Evolutionary conservation across 768 basidiomycete species (phyloP), one percentile per base, ranked within the genome.

Genomic region (Lentinus tigrinus): DNA sequence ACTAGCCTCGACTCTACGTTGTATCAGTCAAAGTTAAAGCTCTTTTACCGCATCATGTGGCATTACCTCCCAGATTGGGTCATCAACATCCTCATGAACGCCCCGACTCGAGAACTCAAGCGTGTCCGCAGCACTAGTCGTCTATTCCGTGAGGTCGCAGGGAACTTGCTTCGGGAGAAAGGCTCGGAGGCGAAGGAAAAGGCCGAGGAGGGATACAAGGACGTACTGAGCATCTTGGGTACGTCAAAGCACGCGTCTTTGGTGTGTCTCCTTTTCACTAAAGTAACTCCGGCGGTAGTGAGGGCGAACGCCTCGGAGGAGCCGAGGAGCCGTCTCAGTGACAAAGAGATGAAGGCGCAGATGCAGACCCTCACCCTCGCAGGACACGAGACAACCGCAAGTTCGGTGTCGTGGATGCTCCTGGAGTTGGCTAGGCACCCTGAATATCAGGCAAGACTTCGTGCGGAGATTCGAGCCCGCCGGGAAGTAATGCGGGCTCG

Each of bases 141-240:
- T 6, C 49, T 54, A 50, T 49, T 62, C 48, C 21, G 31, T 16
- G 36, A 47, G 9, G 52, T 53, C 19, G 57, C 57, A 2, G 17
- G 14, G 9, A 21, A n/a, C 0, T 28, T 62, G 8, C 21, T 60
- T 10, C 14, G 23, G n/a, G 42, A 56, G 58, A 51, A 52, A 37
- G 57, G 37, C 19, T 11, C 40, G 24, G 44, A 27, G 19, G 38
- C 9, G 7, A 6, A 37, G 21, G 56, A 21, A 14, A 28, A 34
- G 23, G 34, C 39, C 21, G 31, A 31, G 11, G 31, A 23, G 19
- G 47, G 54, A 37, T 44, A 50, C 13, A 61, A 61, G 24, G 58
- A 65, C 48, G 44, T 65, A 9, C 56, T 65, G 50, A 65, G 61
- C 57, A 39, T 62, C 13, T 26, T 65, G 21, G 34, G 47, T 57